Percentiles rank a stretch among this genome's conserved stretches.
Evolutionary conservation across 768 basidiomycete species (phyloP).

Genomic region (Mycena rebaudengoi): DNA sequence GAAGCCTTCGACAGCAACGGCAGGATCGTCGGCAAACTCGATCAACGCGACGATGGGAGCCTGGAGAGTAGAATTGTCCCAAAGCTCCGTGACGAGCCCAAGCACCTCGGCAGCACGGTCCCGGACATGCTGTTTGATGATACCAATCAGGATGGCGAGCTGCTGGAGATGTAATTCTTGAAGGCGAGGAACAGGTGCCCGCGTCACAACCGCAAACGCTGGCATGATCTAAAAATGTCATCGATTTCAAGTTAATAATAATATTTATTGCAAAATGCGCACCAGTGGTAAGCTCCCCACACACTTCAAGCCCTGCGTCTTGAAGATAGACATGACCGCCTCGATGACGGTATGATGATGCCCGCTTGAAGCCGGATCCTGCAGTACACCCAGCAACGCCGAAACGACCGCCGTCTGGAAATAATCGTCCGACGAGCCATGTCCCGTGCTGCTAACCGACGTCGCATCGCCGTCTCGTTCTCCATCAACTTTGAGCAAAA

Average conservation of each 20-base stretch:
- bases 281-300: conserved; percentile 98
- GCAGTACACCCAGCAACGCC: conserved; percentile 85
- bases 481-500: conserved; percentile 31
- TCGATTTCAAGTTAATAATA: conserved; percentile 8
- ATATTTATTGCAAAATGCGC: too few species aligned
- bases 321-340: conserved; percentile 99
- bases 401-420: conserved; percentile 97
- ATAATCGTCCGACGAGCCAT: conserved; percentile 92
- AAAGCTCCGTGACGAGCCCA: conserved; percentile 86
- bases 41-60: conserved; percentile 92
- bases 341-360: conserved; percentile 97
- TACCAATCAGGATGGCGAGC: conserved; percentile 92
- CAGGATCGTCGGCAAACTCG: conserved; percentile 92
- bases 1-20: conserved; percentile 86
- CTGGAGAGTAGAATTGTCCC: conserved; percentile 88
- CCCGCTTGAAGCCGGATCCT: conserved; percentile 85
- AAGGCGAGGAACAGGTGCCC: conserved; percentile 77
- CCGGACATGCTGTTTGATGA: conserved; percentile 97
- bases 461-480: conserved; percentile 59
- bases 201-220: conserved; percentile 91
- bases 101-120: conserved; percentile 91
- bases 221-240: conserved; percentile 79
- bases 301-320: conserved; percentile 96
- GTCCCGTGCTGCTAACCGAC: conserved; percentile 60
- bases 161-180: conserved; percentile 97